Percentiles rank a stretch among this genome's conserved stretches.
Conservation (phyloP, 1,284 basidiomycete species). For the Dichomitus squalens region DNA sequence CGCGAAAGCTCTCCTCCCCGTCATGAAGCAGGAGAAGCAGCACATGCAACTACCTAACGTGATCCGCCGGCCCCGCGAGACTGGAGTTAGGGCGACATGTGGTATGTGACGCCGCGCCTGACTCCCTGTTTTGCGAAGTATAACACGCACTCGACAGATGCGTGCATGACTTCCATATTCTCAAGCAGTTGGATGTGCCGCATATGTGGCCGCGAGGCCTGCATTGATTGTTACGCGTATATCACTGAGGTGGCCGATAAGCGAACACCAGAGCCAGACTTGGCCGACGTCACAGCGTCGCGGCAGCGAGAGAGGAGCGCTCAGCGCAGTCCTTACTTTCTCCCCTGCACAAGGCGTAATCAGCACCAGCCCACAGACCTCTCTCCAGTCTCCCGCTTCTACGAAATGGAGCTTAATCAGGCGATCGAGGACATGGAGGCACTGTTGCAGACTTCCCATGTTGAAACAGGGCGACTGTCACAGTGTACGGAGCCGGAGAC, state of each 20-base stretch:
- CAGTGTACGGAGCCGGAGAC: not conserved
- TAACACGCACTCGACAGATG: not conserved
- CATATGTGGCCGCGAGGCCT: not conserved
- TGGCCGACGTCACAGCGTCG: not conserved
- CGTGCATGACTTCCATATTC: not conserved
- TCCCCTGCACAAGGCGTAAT: conserved; percentile 66
- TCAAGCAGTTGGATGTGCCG: conserved; percentile 3
- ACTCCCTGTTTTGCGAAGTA: not conserved
- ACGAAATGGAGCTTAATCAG: conserved; percentile 60
- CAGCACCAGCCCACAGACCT: conserved; percentile 72
- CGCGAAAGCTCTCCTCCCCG: conserved; percentile 69
- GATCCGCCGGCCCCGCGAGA: conserved; percentile 74
- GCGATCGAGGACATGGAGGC: conserved; percentile 70
- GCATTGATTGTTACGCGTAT: not conserved
- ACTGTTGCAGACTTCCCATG: conserved; percentile 37
- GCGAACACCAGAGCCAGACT: not conserved
- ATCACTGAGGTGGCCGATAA: not conserved
- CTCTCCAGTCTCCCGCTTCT: conserved; percentile 80
- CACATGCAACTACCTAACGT: conserved; percentile 65
- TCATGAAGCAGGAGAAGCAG: conserved; percentile 66
- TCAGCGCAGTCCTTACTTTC: conserved; percentile 70
- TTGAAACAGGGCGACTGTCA: no score
- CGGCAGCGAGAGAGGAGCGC: conserved; percentile 59
- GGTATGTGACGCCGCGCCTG: conserved; percentile 50
- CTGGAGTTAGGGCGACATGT: conserved; percentile 80